phyloP scores from a whole-genome alignment of 352 stramenopile genomes.

The Nothophytophthora sp. region DNA sequence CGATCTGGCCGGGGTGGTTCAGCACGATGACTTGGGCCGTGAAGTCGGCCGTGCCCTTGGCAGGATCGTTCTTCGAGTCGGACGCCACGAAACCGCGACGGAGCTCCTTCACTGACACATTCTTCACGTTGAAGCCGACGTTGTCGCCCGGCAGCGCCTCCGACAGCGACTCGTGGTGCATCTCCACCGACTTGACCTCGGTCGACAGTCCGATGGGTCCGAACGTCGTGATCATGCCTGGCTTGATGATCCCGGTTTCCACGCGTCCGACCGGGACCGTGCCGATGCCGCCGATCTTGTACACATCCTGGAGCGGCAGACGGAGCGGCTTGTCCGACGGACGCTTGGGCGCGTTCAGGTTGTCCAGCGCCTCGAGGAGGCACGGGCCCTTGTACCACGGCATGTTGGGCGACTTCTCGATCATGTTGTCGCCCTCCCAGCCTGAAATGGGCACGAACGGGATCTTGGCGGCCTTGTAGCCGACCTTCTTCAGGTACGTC shows the following conservation, averaged over 20 bases:
- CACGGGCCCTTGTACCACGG: slow-evolving; percentile 95
- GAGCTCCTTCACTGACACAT: slow-evolving; percentile 94
- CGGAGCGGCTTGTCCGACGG: slow-evolving; percentile 95
- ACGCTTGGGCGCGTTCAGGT: slow-evolving; percentile 90
- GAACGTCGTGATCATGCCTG: slow-evolving; percentile 92
- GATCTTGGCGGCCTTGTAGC: slow-evolving; percentile 96
- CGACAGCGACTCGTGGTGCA: slow-evolving; percentile 93
- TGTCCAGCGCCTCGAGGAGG: slow-evolving; percentile 94
- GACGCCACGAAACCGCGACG: slow-evolving; percentile 94
- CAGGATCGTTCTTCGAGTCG: slow-evolving; percentile 93
- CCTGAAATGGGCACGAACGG: slow-evolving; percentile 97
- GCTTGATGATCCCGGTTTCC: slow-evolving; percentile 97
- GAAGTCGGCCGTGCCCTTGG: slow-evolving; percentile 86
- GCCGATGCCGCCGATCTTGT: slow-evolving; percentile 98
- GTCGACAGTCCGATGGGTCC: slow-evolving; percentile 89
- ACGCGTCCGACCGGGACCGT: slow-evolving; percentile 97
- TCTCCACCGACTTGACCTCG: slow-evolving; percentile 97
- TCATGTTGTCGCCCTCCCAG: slow-evolving; percentile 98
- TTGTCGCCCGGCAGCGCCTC: slow-evolving; percentile 95
- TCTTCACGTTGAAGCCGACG: slow-evolving; percentile 98
- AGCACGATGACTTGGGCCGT: slow-evolving; percentile 97
- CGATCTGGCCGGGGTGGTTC: slow-evolving; percentile 94
- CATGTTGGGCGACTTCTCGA: slow-evolving; percentile 94
- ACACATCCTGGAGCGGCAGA: slow-evolving; percentile 96
- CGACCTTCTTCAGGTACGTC: slow-evolving; percentile 95